Evolutionary conservation across 1,284 basidiomycete genomes (phyloP).

Genomic region (Malassezia globosa): DNA sequence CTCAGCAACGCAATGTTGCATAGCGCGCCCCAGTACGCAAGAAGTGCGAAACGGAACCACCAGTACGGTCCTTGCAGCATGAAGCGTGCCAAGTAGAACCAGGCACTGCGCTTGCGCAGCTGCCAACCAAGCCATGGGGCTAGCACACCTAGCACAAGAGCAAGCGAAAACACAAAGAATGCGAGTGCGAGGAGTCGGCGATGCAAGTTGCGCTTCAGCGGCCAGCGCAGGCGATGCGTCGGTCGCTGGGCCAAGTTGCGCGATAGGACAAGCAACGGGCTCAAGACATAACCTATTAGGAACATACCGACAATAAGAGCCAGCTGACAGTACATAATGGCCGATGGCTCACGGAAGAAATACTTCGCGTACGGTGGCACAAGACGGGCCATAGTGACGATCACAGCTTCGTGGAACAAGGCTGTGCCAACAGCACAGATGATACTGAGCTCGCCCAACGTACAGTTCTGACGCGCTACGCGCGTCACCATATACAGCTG

Average conservation of each 20-base stretch:
- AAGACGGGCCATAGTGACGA: constrained; percentile 23
- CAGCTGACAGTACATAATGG: constrained; percentile 80
- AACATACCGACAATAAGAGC: constrained; percentile 86
- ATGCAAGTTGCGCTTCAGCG: constrained; percentile 72
- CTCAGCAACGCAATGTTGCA: constrained; percentile 62
- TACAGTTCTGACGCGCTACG: constrained; percentile 82
- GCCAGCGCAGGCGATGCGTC: constrained; percentile 73
- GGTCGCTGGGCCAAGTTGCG: constrained; percentile 84
- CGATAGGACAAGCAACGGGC: constrained; percentile 81
- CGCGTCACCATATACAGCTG: constrained; percentile 78
- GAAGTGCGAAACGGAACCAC: constrained; percentile 71
- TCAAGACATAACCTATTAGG: constrained; percentile 81
- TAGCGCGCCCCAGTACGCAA: constrained; percentile 74
- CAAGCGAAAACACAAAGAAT: constrained; percentile 66
- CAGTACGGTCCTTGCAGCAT: constrained; percentile 61
- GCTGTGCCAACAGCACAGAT: constrained; percentile 78
- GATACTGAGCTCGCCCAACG: constrained; percentile 80
- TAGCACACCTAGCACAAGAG: constrained; percentile 73
- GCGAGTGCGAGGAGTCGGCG: constrained; percentile 71
- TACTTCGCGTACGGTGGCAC: constrained; percentile 53
- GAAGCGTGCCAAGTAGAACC: constrained; percentile 62
- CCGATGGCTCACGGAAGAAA: constrained; percentile 83
- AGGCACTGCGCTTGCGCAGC: constrained; percentile 71
- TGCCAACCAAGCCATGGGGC: constrained; percentile 87
- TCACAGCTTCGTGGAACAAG: constrained; percentile 61